Evolutionary conservation across 164 flowering plant genomes (phyloP).

Genomic region (Chimonanthus praecox): DNA sequence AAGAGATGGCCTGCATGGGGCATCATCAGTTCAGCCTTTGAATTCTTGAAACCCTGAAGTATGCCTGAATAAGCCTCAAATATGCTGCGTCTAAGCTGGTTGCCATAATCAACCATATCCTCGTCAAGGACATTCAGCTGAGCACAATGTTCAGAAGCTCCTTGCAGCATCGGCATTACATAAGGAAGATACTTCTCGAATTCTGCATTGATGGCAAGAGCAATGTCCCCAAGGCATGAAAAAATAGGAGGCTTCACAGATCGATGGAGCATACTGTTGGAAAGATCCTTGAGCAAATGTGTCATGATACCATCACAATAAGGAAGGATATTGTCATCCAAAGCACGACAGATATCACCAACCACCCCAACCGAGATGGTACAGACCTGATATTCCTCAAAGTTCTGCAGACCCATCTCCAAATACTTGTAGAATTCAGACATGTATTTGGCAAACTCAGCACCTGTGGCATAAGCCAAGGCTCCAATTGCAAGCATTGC

Average conservation of each 20-base stretch:
- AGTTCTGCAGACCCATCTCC: conserved; percentile 78
- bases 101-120: conserved; percentile 71
- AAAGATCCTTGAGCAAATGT: conserved; percentile 59
- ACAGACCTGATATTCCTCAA: conserved; percentile 86
- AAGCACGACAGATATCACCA: conserved; percentile 75
- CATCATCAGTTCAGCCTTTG: conserved; percentile 63
- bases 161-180: conserved; percentile 67
- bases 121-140: conserved; percentile 52
- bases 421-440: conserved; percentile 60
- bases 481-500: conserved; percentile 93
- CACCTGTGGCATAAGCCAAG: conserved; percentile 72
- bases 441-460: conserved; percentile 71
- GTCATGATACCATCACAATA: conserved; percentile 80
- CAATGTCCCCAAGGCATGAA: conserved; percentile 88
- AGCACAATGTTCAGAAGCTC: conserved; percentile 65
- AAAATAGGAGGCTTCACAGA: conserved; percentile 87
- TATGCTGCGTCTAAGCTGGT: conserved; percentile 71
- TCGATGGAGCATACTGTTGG: conserved; percentile 57
- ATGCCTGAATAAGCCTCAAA: conserved; percentile 88
- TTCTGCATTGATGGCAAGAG: conserved; percentile 66
- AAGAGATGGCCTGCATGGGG: conserved; percentile 69
- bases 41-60: conserved; percentile 70
- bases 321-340: conserved; percentile 65
- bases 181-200: conserved; percentile 64
- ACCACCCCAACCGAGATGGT: conserved; percentile 81